Base-by-base conservation (phyloP, 352 stramenopile genomes). In the Pythium coloratum region DNA sequence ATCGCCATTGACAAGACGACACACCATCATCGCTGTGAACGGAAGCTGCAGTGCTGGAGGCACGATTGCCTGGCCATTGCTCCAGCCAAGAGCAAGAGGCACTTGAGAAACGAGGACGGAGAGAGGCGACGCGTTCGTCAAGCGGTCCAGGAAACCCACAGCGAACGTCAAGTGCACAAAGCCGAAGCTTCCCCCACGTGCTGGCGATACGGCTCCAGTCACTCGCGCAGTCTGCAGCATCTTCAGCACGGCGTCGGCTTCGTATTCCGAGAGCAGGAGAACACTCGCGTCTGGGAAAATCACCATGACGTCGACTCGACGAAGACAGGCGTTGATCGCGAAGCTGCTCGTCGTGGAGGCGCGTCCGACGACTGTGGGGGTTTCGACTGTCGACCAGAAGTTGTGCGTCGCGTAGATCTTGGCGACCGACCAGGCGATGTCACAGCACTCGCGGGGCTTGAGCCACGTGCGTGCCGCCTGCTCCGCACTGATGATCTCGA, bases 391-490 rank as follows among this genome's bases (percentile, higher is more conserved):
- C n/a, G 50, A 44, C 30, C 81, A 86, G 56, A 90, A 86, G 61
- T 87, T 88, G 2, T 38, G 36, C 1, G 78, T 82, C 10, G 72
- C 76, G 20, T 70, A 84, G 2, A 88, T 24, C 1, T 62, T 55
- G 2, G 69, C 36, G 0, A 9, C 58, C 5, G 16, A 3, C 80
- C 78, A 87, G 8, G 30, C 42, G 16, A 81, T 50, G 30, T 54
- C 40, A 1, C 16, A 34, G 42, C 58, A 64, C 12, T 55, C 58
- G 6, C 42, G 58, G 10, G 28, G 59, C 24, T 57, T 44, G 2
- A 63, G 28, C 24, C 57, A 44, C 26, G 14, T 2, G 6, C 51
- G 34, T 5, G 59, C 49, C n/a, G 46, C 59, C 4, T 20, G 26
- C 14, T 40, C 47, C 6, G 50, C 18, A 28, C 8, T 34, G 4